Base-by-base conservation (phyloP, 768 basidiomycete species). In the Lactarius trivialis region DNA sequence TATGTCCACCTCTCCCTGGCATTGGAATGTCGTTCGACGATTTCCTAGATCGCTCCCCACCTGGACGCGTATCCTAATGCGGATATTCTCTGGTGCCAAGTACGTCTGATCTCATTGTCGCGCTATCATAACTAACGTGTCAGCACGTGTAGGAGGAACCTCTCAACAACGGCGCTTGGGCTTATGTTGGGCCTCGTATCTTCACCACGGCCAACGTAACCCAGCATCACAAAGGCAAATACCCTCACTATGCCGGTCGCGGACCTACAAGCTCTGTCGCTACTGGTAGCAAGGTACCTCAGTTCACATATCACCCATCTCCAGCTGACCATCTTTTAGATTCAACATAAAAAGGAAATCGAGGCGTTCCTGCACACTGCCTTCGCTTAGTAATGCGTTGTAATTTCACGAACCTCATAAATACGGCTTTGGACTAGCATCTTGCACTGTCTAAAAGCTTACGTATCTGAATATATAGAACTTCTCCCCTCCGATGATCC, bases 21-120 rank as follows among this genome's bases (percentile, higher is more conserved):
- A 14, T 9, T 32, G 37, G n/a, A 26, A 0, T 19, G 60, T 49
- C n/a, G 49, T 54, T 52, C 51, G 64, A 56, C 55, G 64, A 17
- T 60, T 51, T 58, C 67, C 14, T 64, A 93, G 91, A 72, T 98
- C 67, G 93, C 91, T 26, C 90, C 95, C 30, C 92, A 98, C 73
- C 82, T 99, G 37, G 97, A 99, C 79, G 85, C 86, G 75, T 98
- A 97, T 78, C 93, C 96, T 69, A 96, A 98, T 72, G 93, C 96
- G 37, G 89, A 89, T 67, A 73, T 96, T 41, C 78, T 93, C 51
- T 98, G 96, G 95, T 92, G 89, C 70, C 94, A 97, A 79, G 86
- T 83, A 71, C 59, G 76, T 41, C 30, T n/a, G 5, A 49, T 50
- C 28, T 51, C n/a, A 36, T 1, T 12, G 24, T n/a, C 56, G 33